A percentile compares a stretch with the other conserved stretches of the same genome.
phyloP scores from a whole-genome alignment of 768 basidiomycete species.

The Tylopilus sp. region DNA sequence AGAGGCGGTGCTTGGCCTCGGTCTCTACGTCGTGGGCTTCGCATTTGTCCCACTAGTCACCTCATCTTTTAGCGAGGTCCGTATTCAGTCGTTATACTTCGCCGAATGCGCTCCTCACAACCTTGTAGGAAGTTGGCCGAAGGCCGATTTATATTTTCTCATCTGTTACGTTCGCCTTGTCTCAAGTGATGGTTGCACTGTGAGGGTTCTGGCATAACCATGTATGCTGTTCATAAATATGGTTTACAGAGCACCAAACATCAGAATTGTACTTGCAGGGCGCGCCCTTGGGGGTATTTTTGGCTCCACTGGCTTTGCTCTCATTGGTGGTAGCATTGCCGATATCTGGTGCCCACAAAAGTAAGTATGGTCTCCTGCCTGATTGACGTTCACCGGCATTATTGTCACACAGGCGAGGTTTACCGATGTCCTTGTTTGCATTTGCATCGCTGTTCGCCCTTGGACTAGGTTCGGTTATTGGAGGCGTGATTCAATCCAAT shows the following conservation, averaged over 20 bases:
- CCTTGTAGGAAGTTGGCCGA: slow-evolving; percentile 55
- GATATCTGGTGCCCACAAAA: slow-evolving; percentile 67
- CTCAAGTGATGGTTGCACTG: slow-evolving; percentile 42
- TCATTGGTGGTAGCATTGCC: slow-evolving; percentile 67
- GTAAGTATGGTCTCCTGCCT: slow-evolving; percentile 33
- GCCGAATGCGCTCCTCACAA: neutral
- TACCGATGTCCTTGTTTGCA: slow-evolving; percentile 74
- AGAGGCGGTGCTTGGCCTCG: slow-evolving; percentile 45
- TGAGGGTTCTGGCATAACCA: slow-evolving; percentile 9
- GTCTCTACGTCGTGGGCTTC: slow-evolving; percentile 57
- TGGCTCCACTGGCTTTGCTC: slow-evolving; percentile 60
- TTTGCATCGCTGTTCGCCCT: slow-evolving; percentile 46
- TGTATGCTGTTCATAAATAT: neutral
- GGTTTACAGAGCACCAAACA: slow-evolving; percentile 35
- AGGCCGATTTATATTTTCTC: slow-evolving; percentile 58
- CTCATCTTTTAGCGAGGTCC: slow-evolving; percentile 60
- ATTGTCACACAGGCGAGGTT: slow-evolving; percentile 50
- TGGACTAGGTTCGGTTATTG: slow-evolving; percentile 59
- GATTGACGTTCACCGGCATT: no score
- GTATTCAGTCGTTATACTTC: neutral
- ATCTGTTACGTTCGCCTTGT: slow-evolving; percentile 44
- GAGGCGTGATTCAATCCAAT: slow-evolving; percentile 64
- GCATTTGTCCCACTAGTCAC: slow-evolving; percentile 58
- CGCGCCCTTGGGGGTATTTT: slow-evolving; percentile 62
- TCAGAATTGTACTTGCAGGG: slow-evolving; percentile 54